Evolutionary conservation across 768 basidiomycete species (phyloP).

Genomic region (Termitomyces sp.): DNA sequence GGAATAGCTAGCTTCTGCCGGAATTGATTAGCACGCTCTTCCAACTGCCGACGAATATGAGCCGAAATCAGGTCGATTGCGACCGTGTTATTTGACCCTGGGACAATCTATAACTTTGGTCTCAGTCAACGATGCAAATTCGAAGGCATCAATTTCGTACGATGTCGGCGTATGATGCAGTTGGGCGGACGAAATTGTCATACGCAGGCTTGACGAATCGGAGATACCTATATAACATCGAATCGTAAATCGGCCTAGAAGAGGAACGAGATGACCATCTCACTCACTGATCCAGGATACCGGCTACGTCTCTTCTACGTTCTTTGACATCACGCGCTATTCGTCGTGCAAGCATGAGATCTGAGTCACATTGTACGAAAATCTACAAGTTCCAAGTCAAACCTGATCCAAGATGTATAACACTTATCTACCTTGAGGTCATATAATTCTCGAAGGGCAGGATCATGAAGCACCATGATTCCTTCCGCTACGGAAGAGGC

Average conservation of each 20-base stretch:
- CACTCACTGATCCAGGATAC: slow-evolving; percentile 83
- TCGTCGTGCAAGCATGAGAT: slow-evolving; percentile 94
- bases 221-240: slow-evolving; percentile 57
- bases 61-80: slow-evolving; percentile 93
- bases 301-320: slow-evolving; percentile 79
- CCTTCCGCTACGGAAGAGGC: slow-evolving; percentile 62
- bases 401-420: neutral
- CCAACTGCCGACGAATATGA: slow-evolving; percentile 82
- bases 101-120: slow-evolving; percentile 78
- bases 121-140: neutral
- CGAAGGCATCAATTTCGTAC: slow-evolving; percentile 34
- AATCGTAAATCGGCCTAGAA: neutral
- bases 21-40: slow-evolving; percentile 72
- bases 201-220: slow-evolving; percentile 94
- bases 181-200: slow-evolving; percentile 91
- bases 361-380: slow-evolving; percentile 92
- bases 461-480: slow-evolving; percentile 86
- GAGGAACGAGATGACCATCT: neutral
- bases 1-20: slow-evolving; percentile 68
- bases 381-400: slow-evolving; percentile 38
- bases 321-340: slow-evolving; percentile 87
- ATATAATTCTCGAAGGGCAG: slow-evolving; percentile 73
- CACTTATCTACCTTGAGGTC: slow-evolving; percentile 74
- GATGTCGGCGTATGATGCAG: slow-evolving; percentile 85
- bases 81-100: slow-evolving; percentile 83